These are phyloP conservation scores for Kalmusia sp. DNA, from an alignment of 2,329 filamentous ascomycete species.

Conservation along the genomic window DNA sequence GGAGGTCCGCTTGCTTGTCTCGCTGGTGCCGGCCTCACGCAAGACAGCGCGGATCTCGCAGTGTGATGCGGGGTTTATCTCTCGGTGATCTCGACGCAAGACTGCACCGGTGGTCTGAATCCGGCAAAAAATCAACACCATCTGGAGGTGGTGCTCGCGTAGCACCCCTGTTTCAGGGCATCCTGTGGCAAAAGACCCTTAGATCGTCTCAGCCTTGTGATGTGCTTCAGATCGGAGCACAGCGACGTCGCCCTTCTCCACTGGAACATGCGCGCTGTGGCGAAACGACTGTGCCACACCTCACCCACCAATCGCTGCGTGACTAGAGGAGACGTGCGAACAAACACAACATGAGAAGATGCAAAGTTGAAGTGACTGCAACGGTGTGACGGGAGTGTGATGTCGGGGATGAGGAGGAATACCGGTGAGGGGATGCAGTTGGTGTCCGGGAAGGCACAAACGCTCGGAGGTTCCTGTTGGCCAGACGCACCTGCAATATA, in stretches of 20 bases:
- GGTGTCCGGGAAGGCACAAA: background rate
- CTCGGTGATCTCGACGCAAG: background rate
- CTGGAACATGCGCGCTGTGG: background rate
- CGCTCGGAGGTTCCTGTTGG: conserved; percentile 10
- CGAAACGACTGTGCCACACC: conserved; percentile 1
- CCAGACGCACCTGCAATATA: conserved; percentile 5
- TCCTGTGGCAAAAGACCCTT: background rate
- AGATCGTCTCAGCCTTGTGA: conserved; percentile 4
- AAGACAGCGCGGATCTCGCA: background rate
- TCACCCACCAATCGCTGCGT: background rate
- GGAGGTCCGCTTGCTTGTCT: background rate
- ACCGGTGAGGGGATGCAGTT: conserved; percentile 8
- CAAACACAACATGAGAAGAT: too few species aligned
- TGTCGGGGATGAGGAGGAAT: background rate
- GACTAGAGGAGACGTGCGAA: background rate
- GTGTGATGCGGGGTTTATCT: background rate
- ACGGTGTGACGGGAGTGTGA: background rate
- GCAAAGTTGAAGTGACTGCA: background rate
- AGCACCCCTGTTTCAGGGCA: background rate
- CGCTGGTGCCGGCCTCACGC: conserved; percentile 1
- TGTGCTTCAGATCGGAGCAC: background rate
- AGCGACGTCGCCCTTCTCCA: background rate
- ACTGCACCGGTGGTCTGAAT: background rate
- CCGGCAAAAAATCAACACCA: background rate
- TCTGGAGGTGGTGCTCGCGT: background rate